Percentiles rank a stretch among this genome's conserved stretches.
Evolutionary conservation across 108 stramenopile genomes (phyloP).

Genomic region (Skeletonema tropicum): DNA sequence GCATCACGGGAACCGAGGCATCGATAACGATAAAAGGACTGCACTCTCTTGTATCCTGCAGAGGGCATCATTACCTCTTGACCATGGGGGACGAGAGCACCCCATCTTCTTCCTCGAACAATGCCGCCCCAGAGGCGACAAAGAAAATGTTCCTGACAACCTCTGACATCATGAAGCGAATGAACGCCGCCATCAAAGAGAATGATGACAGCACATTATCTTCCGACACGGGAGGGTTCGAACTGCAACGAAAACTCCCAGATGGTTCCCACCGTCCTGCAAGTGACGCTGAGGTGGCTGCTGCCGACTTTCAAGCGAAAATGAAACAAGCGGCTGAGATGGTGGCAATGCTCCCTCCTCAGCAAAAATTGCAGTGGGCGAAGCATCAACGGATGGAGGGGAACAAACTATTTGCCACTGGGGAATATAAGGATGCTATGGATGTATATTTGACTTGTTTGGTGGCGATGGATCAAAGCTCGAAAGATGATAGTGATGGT

Average conservation of each 20-base stretch:
- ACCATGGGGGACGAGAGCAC: too few species aligned
- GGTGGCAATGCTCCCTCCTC: conserved; percentile 28
- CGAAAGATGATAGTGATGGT: conserved; percentile 1
- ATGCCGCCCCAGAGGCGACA: background rate
- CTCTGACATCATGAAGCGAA: conserved; percentile 47
- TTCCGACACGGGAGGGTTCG: conserved; percentile 49
- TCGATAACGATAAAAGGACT: too few species aligned
- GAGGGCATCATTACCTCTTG: too few species aligned
- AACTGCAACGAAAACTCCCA: conserved; percentile 74
- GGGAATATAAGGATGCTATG: conserved; percentile 79
- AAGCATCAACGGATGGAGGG: conserved; percentile 62
- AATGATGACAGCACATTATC: conserved; percentile 13
- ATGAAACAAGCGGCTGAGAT: conserved; percentile 68
- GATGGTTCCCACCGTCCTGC: conserved; percentile 78
- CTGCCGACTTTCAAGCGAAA: conserved; percentile 75
- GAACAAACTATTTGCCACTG: conserved; percentile 61
- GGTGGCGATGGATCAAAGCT: conserved; percentile 57
- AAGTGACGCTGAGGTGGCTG: conserved; percentile 57
- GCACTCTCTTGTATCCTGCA: too few species aligned
- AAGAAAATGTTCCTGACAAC: conserved; percentile 56
- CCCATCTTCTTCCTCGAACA: background rate
- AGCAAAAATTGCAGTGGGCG: conserved; percentile 71
- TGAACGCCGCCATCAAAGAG: conserved; percentile 45
- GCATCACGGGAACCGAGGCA: too few species aligned
- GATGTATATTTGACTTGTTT: conserved; percentile 89